Evolutionary conservation across 2,329 filamentous ascomycete genomes (phyloP).

Genomic region (Talaromyces atroroseus): DNA sequence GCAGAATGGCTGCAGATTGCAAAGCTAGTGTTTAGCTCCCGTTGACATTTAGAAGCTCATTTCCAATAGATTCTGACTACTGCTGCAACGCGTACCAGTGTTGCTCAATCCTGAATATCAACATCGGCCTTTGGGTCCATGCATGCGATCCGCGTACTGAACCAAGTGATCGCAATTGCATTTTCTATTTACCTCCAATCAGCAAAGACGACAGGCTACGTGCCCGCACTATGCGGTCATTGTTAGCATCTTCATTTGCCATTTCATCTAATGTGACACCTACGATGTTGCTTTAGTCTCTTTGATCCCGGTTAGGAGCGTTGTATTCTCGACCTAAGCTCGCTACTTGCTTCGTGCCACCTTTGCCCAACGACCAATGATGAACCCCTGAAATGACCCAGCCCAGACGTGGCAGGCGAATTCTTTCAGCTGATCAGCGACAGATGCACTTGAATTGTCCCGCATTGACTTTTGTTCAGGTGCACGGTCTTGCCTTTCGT

Average conservation of each 20-base stretch:
- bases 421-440: slow-evolving; percentile 39
- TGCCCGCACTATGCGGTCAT: slow-evolving; percentile 9
- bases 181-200: slow-evolving; percentile 10
- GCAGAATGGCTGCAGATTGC: slow-evolving; percentile 9
- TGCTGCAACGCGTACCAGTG: slow-evolving; percentile 10
- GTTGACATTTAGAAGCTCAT: slow-evolving; percentile 8
- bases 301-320: slow-evolving; percentile 5
- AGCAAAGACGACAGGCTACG: not conserved
- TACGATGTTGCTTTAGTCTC: slow-evolving; percentile 4
- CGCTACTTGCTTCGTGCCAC: slow-evolving; percentile 6
- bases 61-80: slow-evolving; percentile 12
- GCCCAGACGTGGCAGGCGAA: slow-evolving; percentile 22
- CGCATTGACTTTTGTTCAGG: slow-evolving; percentile 33
- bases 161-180: slow-evolving; percentile 8
- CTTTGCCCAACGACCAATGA: slow-evolving; percentile 11
- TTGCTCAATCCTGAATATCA: slow-evolving; percentile 10
- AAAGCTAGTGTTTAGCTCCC: slow-evolving; percentile 9
- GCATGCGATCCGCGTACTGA: slow-evolving; percentile 8
- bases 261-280: slow-evolving; percentile 6
- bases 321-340: slow-evolving; percentile 1
- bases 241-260: slow-evolving; percentile 1
- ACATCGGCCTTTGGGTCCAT: slow-evolving; percentile 9
- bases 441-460: slow-evolving; percentile 35
- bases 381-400: slow-evolving; percentile 14
- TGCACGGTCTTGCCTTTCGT: slow-evolving; percentile 31